These are phyloP conservation scores for Mimosa bimucronata DNA, from an alignment of 306 rosid species.

Conservation along the genomic window DNA sequence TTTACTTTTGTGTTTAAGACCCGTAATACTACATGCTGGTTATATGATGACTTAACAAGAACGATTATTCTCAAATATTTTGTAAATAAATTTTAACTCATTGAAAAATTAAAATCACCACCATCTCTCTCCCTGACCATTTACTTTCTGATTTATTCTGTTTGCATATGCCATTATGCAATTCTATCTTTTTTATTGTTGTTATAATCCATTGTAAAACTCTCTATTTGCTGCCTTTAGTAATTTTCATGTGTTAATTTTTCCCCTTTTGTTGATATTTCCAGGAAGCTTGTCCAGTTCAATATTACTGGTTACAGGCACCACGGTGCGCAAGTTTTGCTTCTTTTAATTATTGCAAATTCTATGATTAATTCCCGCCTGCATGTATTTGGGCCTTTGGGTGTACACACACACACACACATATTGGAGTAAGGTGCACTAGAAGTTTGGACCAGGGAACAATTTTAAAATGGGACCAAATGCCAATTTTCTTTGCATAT, in stretches of 20 bases:
- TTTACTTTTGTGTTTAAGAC: neutral
- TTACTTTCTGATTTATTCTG: neutral
- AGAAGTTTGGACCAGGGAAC: neutral
- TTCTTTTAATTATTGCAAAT: neutral
- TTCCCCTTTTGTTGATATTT: constrained; percentile 7
- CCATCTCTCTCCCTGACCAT: neutral
- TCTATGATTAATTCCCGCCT: neutral
- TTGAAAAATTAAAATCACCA: neutral
- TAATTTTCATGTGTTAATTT: neutral
- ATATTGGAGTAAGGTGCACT: neutral
- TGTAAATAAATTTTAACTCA: neutral
- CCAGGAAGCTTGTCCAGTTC: constrained; percentile 77
- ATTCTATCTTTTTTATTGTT: neutral
- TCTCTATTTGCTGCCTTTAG: neutral
- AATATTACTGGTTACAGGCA: constrained; percentile 71
- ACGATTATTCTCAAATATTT: neutral
- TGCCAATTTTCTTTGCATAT: neutral
- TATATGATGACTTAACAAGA: neutral
- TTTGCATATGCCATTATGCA: constrained; percentile 10
- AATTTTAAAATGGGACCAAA: neutral
- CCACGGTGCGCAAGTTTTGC: constrained; percentile 54
- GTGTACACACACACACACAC: too few relatives aligned
- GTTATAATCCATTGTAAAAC: neutral
- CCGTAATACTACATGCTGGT: neutral
- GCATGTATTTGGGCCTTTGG: neutral